Evolutionary conservation across 192 early-diverging fungal genomes (phyloP), one percentile per base, ranked within the genome.

Genomic region (Backusella tuberculispora): DNA sequence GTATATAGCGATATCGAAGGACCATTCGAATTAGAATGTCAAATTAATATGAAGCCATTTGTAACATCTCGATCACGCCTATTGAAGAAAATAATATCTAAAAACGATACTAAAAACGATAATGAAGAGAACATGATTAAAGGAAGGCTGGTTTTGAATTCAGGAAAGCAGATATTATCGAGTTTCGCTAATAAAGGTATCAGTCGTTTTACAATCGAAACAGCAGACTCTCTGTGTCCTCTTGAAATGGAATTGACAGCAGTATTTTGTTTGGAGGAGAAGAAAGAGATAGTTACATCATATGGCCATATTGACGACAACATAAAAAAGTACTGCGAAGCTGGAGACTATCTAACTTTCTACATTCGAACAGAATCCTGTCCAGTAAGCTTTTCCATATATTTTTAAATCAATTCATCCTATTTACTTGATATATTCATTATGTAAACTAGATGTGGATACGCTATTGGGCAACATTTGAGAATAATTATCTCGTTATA

Each of bases 181-280:
- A 34, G 68, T 15, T 69, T 69, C 45, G 68, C 68, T 14, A 69
- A 69, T 47, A 69, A 69, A 46, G 68, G 68, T 19, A 69, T 69
- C n/a, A 42, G 44, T 17, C 68, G 68, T 5, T 69, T 46, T 47
- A 45, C 68, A 29, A 45, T 69, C 19, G 14, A 69, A 47, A 69
- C 68, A 4, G 14, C 45, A 19, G 15, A n/a, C 45, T 21, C 38
- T 7, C 29, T 63, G 26, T 34, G 29, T 34, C 29, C 53, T 12
- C 53, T 60, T 13, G 45, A 26, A 24, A 13, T 69, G 21, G 68
- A 69, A 69, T 29, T 69, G 68, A 69, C 68, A 17, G 42, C 29
- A 15, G 42, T 45, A 29, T 69, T 69, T 29, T 69, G 68, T 43
- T 47, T 69, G 17, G 68, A 69, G 44, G 44, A 67, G 41, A 67